Conservation (phyloP, 2,329 filamentous ascomycete species). For the Thermoascus crustaceus region DNA sequence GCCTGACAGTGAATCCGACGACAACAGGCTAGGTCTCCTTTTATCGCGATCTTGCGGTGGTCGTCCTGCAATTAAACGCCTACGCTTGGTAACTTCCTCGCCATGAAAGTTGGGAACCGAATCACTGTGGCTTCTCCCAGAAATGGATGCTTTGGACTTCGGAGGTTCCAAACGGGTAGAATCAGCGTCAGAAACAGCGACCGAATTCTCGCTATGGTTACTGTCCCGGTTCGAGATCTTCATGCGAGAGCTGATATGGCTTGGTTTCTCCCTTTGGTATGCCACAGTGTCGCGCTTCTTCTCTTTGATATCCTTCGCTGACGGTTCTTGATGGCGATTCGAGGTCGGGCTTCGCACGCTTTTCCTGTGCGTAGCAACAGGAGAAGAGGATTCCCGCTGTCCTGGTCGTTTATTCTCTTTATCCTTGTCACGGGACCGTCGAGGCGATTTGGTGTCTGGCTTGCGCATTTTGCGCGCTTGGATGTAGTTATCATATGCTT, state of each 20-base stretch:
- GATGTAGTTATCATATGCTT: conserved; percentile 40
- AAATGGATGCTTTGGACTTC: conserved; percentile 20
- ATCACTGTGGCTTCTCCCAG: conserved; percentile 25
- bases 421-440: conserved; percentile 32
- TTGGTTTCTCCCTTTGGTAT: conserved; percentile 19
- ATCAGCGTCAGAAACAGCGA: conserved; percentile 26
- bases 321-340: conserved; percentile 17
- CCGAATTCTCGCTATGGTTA: conserved; percentile 17
- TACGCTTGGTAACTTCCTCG: conserved; percentile 31
- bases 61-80: conserved; percentile 34
- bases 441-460: conserved; percentile 28
- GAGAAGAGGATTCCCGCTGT: conserved; percentile 33
- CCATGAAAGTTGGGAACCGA: conserved; percentile 16
- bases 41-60: conserved; percentile 31
- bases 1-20: conserved; percentile 33
- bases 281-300: conserved; percentile 18
- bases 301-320: conserved; percentile 21
- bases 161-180: conserved; percentile 16
- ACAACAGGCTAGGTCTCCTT: conserved; percentile 28
- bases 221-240: conserved; percentile 19
- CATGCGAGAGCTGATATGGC: conserved; percentile 11
- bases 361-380: conserved; percentile 25
- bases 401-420: conserved; percentile 26
- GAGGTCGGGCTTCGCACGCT: conserved; percentile 23
- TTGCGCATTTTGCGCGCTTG: conserved; percentile 26